Evolutionary conservation across 306 rosid species (phyloP).

Genomic region (Citrullus amarus): DNA sequence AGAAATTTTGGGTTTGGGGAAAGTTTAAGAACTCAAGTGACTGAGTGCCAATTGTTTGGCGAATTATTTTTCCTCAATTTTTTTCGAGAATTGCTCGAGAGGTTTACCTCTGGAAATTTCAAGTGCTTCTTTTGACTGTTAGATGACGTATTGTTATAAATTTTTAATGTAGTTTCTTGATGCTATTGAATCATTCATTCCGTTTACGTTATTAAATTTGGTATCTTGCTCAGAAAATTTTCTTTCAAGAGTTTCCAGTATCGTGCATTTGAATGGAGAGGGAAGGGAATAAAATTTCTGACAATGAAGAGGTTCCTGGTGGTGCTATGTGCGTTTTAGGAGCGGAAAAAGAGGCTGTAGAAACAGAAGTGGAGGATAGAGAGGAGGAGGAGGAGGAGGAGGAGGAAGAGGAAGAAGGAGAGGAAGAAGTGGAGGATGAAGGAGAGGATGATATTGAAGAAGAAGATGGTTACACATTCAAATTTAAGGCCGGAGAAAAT

Average conservation of each 20-base stretch:
- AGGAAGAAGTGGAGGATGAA: slow-evolving; percentile 24
- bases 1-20: neutral
- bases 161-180: neutral
- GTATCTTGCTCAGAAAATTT: neutral
- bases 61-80: neutral
- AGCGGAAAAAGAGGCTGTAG: neutral
- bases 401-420: slow-evolving; percentile 27
- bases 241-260: neutral
- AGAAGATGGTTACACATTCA: slow-evolving; percentile 40
- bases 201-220: neutral
- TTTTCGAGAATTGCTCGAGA: neutral
- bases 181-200: neutral
- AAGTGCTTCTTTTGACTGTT: neutral
- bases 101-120: neutral
- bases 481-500: slow-evolving; percentile 45
- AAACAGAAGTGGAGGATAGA: neutral
- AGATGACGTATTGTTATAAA: neutral
- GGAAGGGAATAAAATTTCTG: slow-evolving; percentile 3
- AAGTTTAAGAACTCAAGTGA: neutral
- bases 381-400: slow-evolving; percentile 26
- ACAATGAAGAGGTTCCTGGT: slow-evolving; percentile 13
- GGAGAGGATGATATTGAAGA: slow-evolving; percentile 29
- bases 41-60: neutral
- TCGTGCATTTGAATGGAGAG: neutral
- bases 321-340: neutral